A percentile compares a stretch with the other conserved stretches of the same genome.
Conservation (phyloP, 2,329 filamentous ascomycete species). For the Calonectria pteridis region DNA sequence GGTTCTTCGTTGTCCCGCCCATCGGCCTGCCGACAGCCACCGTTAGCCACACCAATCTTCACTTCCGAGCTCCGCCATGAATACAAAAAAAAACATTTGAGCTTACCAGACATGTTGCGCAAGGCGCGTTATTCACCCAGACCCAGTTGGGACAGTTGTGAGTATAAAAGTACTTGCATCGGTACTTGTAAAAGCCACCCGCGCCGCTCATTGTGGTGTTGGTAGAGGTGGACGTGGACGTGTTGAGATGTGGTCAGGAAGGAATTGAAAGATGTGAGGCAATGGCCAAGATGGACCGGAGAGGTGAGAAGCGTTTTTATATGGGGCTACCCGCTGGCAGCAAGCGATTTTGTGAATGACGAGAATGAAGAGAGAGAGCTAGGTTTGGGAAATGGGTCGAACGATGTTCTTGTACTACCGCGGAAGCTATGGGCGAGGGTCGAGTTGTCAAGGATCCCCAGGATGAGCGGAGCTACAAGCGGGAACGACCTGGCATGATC, state of each 20-base stretch:
- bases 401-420: slow-evolving; percentile 46
- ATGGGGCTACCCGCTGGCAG: slow-evolving; percentile 39
- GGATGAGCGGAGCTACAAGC: slow-evolving; percentile 40
- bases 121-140: slow-evolving; percentile 64
- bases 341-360: slow-evolving; percentile 41
- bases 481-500: slow-evolving; percentile 46
- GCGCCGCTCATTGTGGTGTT: slow-evolving; percentile 48
- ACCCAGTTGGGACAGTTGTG: slow-evolving; percentile 68
- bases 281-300: slow-evolving; percentile 1
- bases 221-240: slow-evolving; percentile 21
- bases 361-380: slow-evolving; percentile 39
- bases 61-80: background rate
- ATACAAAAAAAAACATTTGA: background rate
- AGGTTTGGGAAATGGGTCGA: slow-evolving; percentile 43
- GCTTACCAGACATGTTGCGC: slow-evolving; percentile 64
- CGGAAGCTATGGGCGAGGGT: slow-evolving; percentile 38
- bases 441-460: slow-evolving; percentile 46
- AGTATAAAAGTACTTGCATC: slow-evolving; percentile 67
- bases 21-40: slow-evolving; percentile 54
- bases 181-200: slow-evolving; percentile 65
- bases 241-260: slow-evolving; percentile 7
- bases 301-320: slow-evolving; percentile 39
- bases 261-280: background rate
- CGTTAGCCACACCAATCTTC: slow-evolving; percentile 31
- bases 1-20: slow-evolving; percentile 60